Percentiles rank a stretch among this genome's conserved stretches.
Conservation (phyloP, 2,329 filamentous ascomycete species). For the Fusarium cyanostomum region DNA sequence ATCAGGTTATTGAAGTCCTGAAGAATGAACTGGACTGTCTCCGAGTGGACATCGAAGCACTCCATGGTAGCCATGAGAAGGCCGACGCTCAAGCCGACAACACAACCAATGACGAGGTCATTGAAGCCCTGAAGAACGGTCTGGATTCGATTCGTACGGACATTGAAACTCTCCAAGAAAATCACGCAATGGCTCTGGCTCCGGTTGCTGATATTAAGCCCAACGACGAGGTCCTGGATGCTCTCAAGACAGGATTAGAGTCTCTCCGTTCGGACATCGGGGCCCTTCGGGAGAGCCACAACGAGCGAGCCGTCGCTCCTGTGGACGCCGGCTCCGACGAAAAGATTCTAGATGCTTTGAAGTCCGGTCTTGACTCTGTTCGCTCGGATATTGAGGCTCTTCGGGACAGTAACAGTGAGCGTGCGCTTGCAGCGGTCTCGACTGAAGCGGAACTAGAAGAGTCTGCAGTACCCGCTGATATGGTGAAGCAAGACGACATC, state of each 20-base stretch:
- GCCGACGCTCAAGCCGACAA: constrained; percentile 13
- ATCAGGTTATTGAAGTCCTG: constrained; percentile 83
- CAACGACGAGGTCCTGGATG: constrained; percentile 85
- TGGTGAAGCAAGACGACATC: constrained; percentile 75
- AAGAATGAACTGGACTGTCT: constrained; percentile 77
- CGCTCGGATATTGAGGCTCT: constrained; percentile 80
- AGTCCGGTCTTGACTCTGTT: constrained; percentile 77
- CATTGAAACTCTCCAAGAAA: constrained; percentile 62
- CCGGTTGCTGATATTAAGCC: constrained; percentile 76
- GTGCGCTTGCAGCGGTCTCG: constrained; percentile 57
- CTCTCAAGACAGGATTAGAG: constrained; percentile 80
- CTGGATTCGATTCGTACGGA: constrained; percentile 39
- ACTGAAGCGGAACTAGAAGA: constrained; percentile 37
- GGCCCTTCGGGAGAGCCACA: constrained; percentile 73
- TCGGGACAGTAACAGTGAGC: constrained; percentile 61
- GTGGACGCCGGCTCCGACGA: constrained; percentile 59
- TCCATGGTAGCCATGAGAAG: constrained; percentile 69
- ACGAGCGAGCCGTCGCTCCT: constrained; percentile 62
- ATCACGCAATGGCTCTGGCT: constrained; percentile 61
- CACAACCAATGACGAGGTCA: constrained; percentile 35
- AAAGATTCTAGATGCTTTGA: constrained; percentile 86
- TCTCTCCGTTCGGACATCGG: constrained; percentile 77
- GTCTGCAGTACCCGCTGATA: constrained; percentile 54
- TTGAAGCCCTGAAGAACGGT: constrained; percentile 35
- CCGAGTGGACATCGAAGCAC: constrained; percentile 75